Evolutionary conservation across 2,329 filamentous ascomycete species (phyloP), one percentile per base, ranked within the genome.

Genomic region (Apiospora kogelbergensis): DNA sequence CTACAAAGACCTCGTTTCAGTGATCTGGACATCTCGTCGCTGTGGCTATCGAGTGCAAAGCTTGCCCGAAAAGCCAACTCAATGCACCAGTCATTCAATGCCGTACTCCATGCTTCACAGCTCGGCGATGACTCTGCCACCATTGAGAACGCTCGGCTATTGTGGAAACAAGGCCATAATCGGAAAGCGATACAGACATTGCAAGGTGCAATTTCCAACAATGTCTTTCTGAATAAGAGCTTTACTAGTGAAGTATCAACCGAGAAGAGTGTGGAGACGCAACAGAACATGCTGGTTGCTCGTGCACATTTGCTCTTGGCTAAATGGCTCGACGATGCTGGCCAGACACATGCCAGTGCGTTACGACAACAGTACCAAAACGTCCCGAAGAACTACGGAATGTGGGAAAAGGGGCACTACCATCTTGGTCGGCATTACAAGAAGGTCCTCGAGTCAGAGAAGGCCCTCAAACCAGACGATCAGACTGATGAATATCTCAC

Each of bases 341-440:
- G 96, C 6, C 95, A 98, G 79, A 97, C 94, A 1, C 93, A 97
- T 75, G 93, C 93, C 4, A 87, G 89, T 60, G 90, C 93, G 4
- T 87, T 98, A 72, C 89, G 93, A 63, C 87, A 90, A 67, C 93
- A 93, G 76, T 99, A 98, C 75, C 91, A 94, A 71, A 88, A 92
- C 73, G 95, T 95, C 1, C 89, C 92, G n/a, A 90, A 88, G 76
- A 90, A 88, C 1, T 84, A 85, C 74, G 82, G 84, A 6, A 89
- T 89, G 66, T 99, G 95, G 95, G 96, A 99, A 78, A 98, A 98
- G 80, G 95, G 94, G 0, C 95, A 98, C 78, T 99, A 98, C 79
- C 97, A 98, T 78, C 87, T 99, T 11, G 96, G 96, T 6, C 94
- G 95, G 63, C 94, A 98, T 80, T 99, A 99, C 85, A 97, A 97